Base-by-base conservation (phyloP, 495 filamentous ascomycete genomes). In the Neurospora pannonica region DNA sequence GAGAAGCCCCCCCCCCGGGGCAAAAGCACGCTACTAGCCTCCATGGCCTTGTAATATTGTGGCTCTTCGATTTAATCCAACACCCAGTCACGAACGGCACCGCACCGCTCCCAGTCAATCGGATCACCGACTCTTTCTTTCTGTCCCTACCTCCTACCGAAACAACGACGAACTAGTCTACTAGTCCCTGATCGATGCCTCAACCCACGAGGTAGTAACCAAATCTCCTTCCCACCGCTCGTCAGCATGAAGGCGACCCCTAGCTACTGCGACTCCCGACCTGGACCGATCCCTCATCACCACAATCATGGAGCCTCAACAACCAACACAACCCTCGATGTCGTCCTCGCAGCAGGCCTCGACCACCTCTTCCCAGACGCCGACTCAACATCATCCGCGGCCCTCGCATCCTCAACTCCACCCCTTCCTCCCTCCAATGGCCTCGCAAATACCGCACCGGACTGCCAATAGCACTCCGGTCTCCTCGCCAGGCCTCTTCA, bases 401-500 rank as follows among this genome's bases (percentile, higher is more conserved):
- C 77, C 77, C 38, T 78, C 81, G 71, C 80, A 82, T 77, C 81
- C 80, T 69, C 83, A 78, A 70, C 82, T 83, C 60, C 79, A 79
- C 71, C 79, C 80, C 78, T 82, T 83, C 77, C 72, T 82, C 39
- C 79, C 76, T 62, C 79, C 77, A 31, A 75, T 74, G 54, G 76
- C 71, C 36, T 80, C 77, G 73, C 81, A 76, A 74, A 69, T 77
- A 24, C 78, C 77, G 28, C 60, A 73, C 37, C 80, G 85, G 71
- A 92, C 89, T 0, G 87, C 88, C 39, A 89, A 84, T 70, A 92
- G 90, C 78, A 93, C 91, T 1, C 91, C 91, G 15, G 79, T 89
- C 13, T 90, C 90, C 46, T 92, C 90, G 74, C 91, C 90, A 1
- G 90, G 91, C 6, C 86, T 93, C 11, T 92, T 92, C 79, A 88